phyloP scores from a whole-genome alignment of 208 protist species.

The Porcisia hertigi region DNA sequence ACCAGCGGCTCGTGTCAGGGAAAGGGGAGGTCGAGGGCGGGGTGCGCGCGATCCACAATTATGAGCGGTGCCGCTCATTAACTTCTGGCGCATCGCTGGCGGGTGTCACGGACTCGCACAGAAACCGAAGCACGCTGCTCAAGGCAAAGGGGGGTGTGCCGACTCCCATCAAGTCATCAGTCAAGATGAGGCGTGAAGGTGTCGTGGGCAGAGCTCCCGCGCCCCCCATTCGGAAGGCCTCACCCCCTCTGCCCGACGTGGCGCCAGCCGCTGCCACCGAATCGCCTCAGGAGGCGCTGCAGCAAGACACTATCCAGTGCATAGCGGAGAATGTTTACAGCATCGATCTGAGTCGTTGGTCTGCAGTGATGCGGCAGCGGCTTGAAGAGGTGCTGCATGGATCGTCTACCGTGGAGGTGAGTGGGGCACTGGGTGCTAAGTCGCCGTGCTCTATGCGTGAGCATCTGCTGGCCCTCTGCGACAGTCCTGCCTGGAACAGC shows the following conservation, averaged over 20 bases:
- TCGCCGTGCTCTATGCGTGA: conserved; percentile 5
- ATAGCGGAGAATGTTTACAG: conserved; percentile 25
- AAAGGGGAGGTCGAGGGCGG: not conserved
- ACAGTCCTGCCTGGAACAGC: not conserved
- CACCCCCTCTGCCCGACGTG: not conserved
- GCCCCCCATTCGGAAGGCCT: not conserved
- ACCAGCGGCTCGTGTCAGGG: not conserved
- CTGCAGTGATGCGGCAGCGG: not conserved
- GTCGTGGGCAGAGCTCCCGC: not conserved
- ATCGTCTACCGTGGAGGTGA: not conserved
- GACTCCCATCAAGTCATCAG: no score
- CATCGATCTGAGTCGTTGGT: conserved; percentile 15
- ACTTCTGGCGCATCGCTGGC: not conserved
- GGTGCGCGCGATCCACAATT: not conserved
- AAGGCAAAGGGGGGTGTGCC: not conserved
- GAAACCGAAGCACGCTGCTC: not conserved
- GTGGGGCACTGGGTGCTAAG: not conserved
- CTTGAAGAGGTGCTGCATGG: not conserved
- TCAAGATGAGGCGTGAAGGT: not conserved
- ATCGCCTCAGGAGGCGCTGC: not conserved
- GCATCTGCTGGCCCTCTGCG: conserved; percentile 1
- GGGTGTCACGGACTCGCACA: not conserved
- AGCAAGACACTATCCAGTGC: conserved; percentile 1
- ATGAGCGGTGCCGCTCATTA: not conserved
- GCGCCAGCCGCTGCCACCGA: not conserved